Evolutionary conservation across 768 basidiomycete species (phyloP), one percentile per base, ranked within the genome.

Genomic region (Albatrellus ellisii): DNA sequence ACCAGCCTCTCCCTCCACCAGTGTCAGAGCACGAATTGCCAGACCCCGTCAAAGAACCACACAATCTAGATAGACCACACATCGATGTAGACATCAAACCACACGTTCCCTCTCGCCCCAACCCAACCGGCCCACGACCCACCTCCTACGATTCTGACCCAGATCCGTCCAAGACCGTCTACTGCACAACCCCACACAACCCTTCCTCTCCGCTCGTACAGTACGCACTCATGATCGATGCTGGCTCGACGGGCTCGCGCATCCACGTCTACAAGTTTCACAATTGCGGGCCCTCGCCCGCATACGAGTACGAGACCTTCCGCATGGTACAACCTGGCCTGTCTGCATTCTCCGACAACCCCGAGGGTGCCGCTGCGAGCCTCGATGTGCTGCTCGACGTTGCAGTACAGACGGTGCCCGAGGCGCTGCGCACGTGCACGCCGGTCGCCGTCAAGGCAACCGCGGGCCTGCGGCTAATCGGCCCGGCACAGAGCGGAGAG

Each of bases 251-350:
- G 0, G 95, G 94, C 15, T 95, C 92, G 0, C 77, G 95, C 14
- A 91, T 98, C 54, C 95, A 99, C 69, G 72, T 98, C 25, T 99
- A 98, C 79, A 98, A 95, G 57, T 97, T 98, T 75, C 72, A 94
- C 70, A 79, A 90, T 66, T 91, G 90, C 65, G 67, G 68, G 0
- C 59, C 79, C 0, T 74, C 82, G 0, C 78, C 90, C 1, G 56
- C 66, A 17, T 86, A 85, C 61, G 94, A 98, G 58, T 91, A 91
- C 65, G 95, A 99, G 56, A 82, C 84, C 6, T 98, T 97, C 71
- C 73, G 73, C 54, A 73, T 77, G 69, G 77, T 70, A 6, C 69
- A 82, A 21, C 88, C 87, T 0, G 92, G 94, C 0, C 64, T 98
- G 2, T 88, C 84, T 0, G 54, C 62, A 0, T 91, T 69, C 53